phyloP scores from a whole-genome alignment of 805 yeast genomes.

The Yamadazyma philogaea region DNA sequence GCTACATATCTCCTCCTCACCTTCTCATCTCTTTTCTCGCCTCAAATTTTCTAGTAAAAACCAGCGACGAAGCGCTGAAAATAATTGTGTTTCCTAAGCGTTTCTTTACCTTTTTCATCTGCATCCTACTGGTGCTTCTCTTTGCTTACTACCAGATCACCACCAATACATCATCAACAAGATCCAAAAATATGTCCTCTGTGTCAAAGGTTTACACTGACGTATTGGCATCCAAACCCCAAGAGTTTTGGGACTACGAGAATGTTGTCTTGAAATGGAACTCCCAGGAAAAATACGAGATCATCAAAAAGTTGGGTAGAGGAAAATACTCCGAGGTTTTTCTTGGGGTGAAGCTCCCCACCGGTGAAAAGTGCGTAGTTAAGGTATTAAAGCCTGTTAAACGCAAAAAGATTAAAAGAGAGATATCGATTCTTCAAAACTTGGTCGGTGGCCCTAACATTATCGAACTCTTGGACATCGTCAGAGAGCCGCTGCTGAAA shows the following conservation, averaged over 20 bases:
- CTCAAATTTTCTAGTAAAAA: neutral
- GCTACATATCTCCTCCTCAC: too few species aligned
- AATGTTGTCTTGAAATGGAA: slow-evolving; percentile 80
- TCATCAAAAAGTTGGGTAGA: slow-evolving; percentile 79
- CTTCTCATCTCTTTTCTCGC: neutral
- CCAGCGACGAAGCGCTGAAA: neutral
- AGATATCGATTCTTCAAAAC: slow-evolving; percentile 82
- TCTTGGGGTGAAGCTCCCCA: slow-evolving; percentile 67
- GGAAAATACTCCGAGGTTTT: slow-evolving; percentile 95
- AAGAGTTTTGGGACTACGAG: slow-evolving; percentile 81
- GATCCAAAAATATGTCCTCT: slow-evolving; percentile 33
- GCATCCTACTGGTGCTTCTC: neutral
- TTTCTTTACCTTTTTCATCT: neutral
- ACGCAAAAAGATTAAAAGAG: slow-evolving; percentile 87
- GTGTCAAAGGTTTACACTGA: slow-evolving; percentile 78
- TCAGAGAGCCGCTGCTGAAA: slow-evolving; percentile 78
- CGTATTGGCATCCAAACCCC: slow-evolving; percentile 72
- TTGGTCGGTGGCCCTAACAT: slow-evolving; percentile 81
- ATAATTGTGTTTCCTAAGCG: neutral
- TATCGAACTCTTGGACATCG: slow-evolving; percentile 73
- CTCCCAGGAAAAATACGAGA: slow-evolving; percentile 78
- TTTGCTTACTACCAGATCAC: neutral
- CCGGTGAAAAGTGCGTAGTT: slow-evolving; percentile 69
- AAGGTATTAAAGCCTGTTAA: slow-evolving; percentile 93
- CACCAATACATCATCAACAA: neutral